Evolutionary conservation across 192 early-diverging fungal genomes (phyloP).

Genomic region (Cetraspora pellucida): DNA sequence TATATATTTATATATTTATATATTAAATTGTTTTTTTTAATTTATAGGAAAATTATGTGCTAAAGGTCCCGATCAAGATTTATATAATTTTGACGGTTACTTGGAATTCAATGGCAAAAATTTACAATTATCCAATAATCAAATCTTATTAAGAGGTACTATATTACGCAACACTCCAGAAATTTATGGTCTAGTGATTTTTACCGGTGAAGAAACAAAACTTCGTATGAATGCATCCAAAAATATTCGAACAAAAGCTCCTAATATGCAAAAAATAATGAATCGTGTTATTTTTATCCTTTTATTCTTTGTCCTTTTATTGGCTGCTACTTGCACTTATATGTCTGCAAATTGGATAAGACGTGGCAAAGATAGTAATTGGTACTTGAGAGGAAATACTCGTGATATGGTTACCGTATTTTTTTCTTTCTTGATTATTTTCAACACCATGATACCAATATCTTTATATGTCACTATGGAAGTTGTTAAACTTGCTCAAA

Average conservation of each 20-base stretch:
- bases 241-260: conserved; percentile 73
- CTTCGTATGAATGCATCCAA: conserved; percentile 71
- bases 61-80: conserved; percentile 74
- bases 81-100: conserved; percentile 84
- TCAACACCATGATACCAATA: conserved; percentile 85
- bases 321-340: conserved; percentile 56
- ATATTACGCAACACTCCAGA: conserved; percentile 83
- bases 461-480: conserved; percentile 90
- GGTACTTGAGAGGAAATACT: conserved; percentile 54
- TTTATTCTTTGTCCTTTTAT: conserved; percentile 58
- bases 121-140: conserved; percentile 72
- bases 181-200: conserved; percentile 78
- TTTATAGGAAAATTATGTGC: conserved; percentile 53
- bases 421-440: conserved; percentile 78
- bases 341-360: conserved; percentile 55
- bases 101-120: conserved; percentile 55
- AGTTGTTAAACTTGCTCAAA: conserved; percentile 74
- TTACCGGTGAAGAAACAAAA: conserved; percentile 69
- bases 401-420: conserved; percentile 44
- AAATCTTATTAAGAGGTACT: conserved; percentile 85
- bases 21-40: too few species aligned
- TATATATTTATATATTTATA: neutral
- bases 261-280: conserved; percentile 73
- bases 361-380: conserved; percentile 36
- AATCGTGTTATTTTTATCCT: conserved; percentile 78